Evolutionary conservation across 495 filamentous ascomycete species (phyloP).

Genomic region (Aspergillus cavernicola): DNA sequence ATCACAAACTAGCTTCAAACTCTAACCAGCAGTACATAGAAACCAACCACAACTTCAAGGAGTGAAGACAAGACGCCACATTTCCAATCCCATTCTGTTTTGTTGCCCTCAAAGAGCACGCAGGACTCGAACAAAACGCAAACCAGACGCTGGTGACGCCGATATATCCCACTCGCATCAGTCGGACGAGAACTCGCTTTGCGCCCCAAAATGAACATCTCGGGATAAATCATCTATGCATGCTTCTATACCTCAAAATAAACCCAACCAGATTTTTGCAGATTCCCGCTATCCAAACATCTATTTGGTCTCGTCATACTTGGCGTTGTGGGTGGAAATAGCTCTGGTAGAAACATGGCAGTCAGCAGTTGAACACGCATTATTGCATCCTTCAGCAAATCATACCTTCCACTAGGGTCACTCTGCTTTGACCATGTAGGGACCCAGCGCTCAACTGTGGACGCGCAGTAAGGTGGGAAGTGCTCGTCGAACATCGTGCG

Average conservation of each 20-base stretch:
- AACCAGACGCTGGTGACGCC: constrained; percentile 9
- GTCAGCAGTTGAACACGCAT: constrained; percentile 5
- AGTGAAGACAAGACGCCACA: constrained; percentile 11
- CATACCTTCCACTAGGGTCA: constrained; percentile 89
- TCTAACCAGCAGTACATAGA: constrained; percentile 7
- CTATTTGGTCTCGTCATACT: constrained; percentile 53
- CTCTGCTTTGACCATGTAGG: constrained; percentile 97
- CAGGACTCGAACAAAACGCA: constrained; percentile 1
- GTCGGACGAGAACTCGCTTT: constrained; percentile 16
- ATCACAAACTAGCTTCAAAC: constrained; percentile 6
- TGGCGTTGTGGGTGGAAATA: constrained; percentile 64
- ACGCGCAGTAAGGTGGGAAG: constrained; percentile 87
- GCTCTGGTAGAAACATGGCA: constrained; percentile 44
- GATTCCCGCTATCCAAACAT: constrained; percentile 13
- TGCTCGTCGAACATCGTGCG: constrained; percentile 97
- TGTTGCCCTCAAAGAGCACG: constrained; percentile 4
- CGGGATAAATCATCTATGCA: constrained; percentile 23
- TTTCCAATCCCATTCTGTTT: constrained; percentile 4
- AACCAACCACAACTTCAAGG: neutral
- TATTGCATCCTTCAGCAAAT: constrained; percentile 5
- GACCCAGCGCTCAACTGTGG: constrained; percentile 92
- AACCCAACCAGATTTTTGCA: constrained; percentile 12
- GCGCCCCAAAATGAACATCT: constrained; percentile 16
- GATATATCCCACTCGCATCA: constrained; percentile 1
- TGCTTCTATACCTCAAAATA: constrained; percentile 23